phyloP scores from a whole-genome alignment of 495 filamentous ascomycete genomes.

The Lasiosphaeria ovina region DNA sequence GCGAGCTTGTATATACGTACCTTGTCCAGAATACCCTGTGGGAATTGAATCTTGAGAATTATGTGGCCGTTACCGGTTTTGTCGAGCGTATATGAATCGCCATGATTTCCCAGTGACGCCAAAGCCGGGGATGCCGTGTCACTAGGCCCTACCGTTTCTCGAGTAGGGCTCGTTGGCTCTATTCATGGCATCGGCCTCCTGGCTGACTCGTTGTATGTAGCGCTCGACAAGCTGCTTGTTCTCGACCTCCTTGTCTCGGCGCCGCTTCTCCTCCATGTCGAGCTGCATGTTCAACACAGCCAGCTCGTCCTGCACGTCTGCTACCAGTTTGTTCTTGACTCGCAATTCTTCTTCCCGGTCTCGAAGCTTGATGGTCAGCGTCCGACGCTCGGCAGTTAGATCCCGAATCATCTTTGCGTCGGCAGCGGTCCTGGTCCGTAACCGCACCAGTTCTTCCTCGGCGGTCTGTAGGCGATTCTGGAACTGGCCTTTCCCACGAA shows the following conservation, averaged over 20 bases:
- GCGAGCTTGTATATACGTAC: neutral
- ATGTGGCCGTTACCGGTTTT: neutral
- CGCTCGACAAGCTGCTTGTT: constrained; percentile 85
- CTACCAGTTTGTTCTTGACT: constrained; percentile 76
- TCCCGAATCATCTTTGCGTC: constrained; percentile 58
- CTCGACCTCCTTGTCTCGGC: constrained; percentile 67
- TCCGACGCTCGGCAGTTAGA: constrained; percentile 61
- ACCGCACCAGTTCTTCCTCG: constrained; percentile 59
- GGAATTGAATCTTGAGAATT: neutral
- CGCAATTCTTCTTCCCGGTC: constrained; percentile 84
- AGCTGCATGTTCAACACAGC: constrained; percentile 81
- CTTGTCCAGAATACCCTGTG: neutral
- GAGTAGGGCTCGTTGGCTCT: constrained; percentile 44
- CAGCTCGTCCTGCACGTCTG: constrained; percentile 89
- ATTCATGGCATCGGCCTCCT: constrained; percentile 89
- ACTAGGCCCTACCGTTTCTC: constrained; percentile 4
- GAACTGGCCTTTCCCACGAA: constrained; percentile 66
- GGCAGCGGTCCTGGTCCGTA: constrained; percentile 54
- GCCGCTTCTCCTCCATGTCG: constrained; percentile 75
- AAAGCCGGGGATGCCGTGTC: too few species aligned
- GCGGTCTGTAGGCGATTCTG: constrained; percentile 57
- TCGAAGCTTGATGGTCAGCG: constrained; percentile 59
- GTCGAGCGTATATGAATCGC: constrained; percentile 9
- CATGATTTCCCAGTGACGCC: neutral
- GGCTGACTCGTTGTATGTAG: constrained; percentile 83